Percentiles rank a stretch among this genome's conserved stretches.
Evolutionary conservation across 1,284 basidiomycete species (phyloP).

Genomic region (Pyrrhoderma lamaoense): DNA sequence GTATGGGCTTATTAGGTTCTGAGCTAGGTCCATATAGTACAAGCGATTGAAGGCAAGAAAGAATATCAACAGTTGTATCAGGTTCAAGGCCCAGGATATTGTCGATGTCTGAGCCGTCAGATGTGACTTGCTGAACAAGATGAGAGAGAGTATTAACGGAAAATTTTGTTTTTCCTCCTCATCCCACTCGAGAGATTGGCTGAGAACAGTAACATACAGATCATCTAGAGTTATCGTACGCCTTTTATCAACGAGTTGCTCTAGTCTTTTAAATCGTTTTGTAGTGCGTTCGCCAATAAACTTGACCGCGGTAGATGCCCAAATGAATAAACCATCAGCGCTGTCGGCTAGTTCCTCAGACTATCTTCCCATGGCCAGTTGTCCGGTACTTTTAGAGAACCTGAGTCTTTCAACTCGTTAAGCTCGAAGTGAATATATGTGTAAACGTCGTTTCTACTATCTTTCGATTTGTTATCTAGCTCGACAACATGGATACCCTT

Average conservation of each 20-base stretch:
- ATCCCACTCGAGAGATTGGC: background rate
- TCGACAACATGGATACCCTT: background rate
- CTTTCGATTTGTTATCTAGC: background rate
- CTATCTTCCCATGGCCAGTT: background rate
- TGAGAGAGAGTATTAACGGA: background rate
- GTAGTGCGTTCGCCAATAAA: background rate
- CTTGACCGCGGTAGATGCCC: constrained; percentile 1
- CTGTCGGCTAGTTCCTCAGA: background rate
- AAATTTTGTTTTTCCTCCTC: background rate
- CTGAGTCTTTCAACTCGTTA: background rate
- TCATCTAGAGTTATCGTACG: background rate
- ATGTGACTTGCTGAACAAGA: background rate
- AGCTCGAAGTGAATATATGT: background rate
- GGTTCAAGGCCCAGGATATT: background rate
- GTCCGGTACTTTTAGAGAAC: background rate
- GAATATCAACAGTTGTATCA: background rate
- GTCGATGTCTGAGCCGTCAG: background rate
- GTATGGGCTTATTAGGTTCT: background rate
- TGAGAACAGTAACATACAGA: background rate
- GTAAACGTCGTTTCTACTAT: background rate
- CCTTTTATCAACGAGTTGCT: background rate
- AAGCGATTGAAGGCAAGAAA: too few species aligned
- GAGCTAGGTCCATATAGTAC: background rate
- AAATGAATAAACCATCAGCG: background rate
- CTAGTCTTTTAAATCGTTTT: background rate